Conservation (phyloP, 73 alveolate genomes). For the Paramecium bursaria region DNA sequence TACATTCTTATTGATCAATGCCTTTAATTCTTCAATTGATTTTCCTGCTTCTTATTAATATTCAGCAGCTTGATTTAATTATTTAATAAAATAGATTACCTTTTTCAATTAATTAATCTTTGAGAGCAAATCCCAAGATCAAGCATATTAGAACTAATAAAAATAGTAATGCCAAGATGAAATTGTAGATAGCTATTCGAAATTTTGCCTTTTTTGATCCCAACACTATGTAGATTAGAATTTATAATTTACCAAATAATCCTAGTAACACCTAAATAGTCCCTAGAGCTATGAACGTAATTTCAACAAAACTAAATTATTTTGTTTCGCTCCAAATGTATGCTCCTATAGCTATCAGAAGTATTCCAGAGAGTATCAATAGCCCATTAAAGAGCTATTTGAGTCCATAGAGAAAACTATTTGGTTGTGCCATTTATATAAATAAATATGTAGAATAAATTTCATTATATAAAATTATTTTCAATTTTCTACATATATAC, state of each 20-base stretch:
- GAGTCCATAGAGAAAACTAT: too few relatives aligned
- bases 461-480: constrained; percentile 44
- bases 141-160: not conserved
- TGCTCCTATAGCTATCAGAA: constrained; percentile 14
- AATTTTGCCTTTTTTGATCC: constrained; percentile 12
- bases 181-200: not conserved
- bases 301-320: not conserved
- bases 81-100: not conserved
- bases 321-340: constrained; percentile 43
- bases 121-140: constrained; percentile 34
- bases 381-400: constrained; percentile 19
- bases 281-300: constrained; percentile 1
- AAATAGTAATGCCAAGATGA: not conserved
- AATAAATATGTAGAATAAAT: not conserved
- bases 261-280: not conserved
- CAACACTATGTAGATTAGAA: not conserved
- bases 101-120: constrained; percentile 21
- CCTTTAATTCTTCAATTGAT: constrained; percentile 12
- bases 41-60: not conserved
- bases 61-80: constrained; percentile 27
- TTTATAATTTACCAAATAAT: not conserved
- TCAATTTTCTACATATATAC: constrained; percentile 17
- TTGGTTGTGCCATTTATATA: too few relatives aligned
- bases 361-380: not conserved
- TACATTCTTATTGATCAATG: not conserved